Percentiles rank a stretch among this genome's conserved stretches.
These are phyloP conservation scores for Umbelopsis sp. DNA, from an alignment of 192 early-diverging fungal species.

Conservation along the genomic window DNA sequence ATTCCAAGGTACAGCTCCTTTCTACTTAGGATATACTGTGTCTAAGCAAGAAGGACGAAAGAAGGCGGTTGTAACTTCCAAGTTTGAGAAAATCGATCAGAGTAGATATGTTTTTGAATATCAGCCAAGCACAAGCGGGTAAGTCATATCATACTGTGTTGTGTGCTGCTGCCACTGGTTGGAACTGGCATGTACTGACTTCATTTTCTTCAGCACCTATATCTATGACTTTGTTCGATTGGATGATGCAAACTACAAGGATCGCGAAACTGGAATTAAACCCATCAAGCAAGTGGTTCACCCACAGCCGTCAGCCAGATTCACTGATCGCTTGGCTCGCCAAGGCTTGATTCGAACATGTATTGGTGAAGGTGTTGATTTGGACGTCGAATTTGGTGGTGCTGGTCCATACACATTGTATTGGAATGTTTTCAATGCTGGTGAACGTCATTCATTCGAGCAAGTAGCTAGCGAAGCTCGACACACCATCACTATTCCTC, in stretches of 20 bases:
- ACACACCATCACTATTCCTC: slow-evolving; percentile 35
- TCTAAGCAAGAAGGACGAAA: slow-evolving; percentile 18
- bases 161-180: no score
- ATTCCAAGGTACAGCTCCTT: slow-evolving; percentile 34
- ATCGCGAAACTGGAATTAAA: slow-evolving; percentile 13
- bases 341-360: slow-evolving; percentile 29
- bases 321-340: slow-evolving; percentile 4
- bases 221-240: slow-evolving; percentile 36
- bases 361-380: slow-evolving; percentile 35
- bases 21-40: slow-evolving; percentile 28
- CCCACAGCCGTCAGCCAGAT: slow-evolving; percentile 46
- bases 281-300: slow-evolving; percentile 41
- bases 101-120: slow-evolving; percentile 35
- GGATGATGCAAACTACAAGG: slow-evolving; percentile 36
- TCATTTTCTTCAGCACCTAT: slow-evolving; percentile 22
- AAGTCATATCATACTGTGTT: background rate
- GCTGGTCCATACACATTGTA: slow-evolving; percentile 37
- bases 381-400: slow-evolving; percentile 40
- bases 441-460: slow-evolving; percentile 21
- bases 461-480: slow-evolving; percentile 28
- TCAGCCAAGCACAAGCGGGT: slow-evolving; percentile 32
- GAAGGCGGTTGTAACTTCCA: slow-evolving; percentile 4
- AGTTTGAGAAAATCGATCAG: slow-evolving; percentile 23
- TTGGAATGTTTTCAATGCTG: slow-evolving; percentile 36
- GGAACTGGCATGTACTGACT: background rate